Evolutionary conservation across 495 filamentous ascomycete species (phyloP).

Genomic region (Tuber microsphaerosporum): DNA sequence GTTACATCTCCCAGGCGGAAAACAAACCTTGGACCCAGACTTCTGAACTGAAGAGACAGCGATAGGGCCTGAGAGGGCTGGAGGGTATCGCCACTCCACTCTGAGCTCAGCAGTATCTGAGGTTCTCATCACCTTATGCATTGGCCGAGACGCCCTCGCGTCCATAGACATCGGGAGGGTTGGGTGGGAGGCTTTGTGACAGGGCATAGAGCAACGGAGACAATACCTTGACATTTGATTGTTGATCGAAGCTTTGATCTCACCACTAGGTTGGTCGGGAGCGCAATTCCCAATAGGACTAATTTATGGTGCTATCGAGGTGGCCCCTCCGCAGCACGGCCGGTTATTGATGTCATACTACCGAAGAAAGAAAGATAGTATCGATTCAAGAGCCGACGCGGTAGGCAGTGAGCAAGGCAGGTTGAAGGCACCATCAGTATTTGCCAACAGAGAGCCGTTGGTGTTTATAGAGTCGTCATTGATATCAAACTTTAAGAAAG

Average conservation of each 20-base stretch:
- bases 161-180: not conserved
- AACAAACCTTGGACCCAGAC: not conserved
- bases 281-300: not conserved
- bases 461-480: not conserved
- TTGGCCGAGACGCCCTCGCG: not conserved
- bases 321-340: not conserved
- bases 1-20: not conserved
- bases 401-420: not conserved
- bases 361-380: not conserved
- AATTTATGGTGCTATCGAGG: not conserved
- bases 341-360: not conserved
- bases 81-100: not conserved
- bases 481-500: not conserved
- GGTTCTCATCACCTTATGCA: conserved; percentile 2
- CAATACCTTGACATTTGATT: not conserved
- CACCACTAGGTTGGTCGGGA: not conserved
- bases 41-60: not conserved
- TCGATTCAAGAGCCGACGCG: not conserved
- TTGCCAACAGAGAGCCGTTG: not conserved
- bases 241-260: not conserved
- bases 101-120: conserved; percentile 4
- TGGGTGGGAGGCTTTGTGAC: not conserved
- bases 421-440: not conserved
- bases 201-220: not conserved
- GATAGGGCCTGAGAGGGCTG: not conserved